Conservation (phyloP, 176 grass and related monocot species). For the Aechmea fasciata region DNA sequence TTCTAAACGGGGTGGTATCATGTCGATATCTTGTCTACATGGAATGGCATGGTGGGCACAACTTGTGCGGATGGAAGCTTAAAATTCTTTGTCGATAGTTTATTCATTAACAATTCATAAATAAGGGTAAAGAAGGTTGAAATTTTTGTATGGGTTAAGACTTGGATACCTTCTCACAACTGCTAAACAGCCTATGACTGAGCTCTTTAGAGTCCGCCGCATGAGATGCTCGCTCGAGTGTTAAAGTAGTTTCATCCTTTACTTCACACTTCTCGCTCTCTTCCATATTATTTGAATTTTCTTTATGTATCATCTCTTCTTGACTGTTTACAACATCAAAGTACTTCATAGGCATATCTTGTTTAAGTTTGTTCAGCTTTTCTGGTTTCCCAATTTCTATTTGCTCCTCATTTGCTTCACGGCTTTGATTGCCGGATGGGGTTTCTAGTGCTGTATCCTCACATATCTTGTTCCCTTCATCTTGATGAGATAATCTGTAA, state of each 20-base stretch:
- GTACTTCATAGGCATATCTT: neutral
- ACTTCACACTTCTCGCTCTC: neutral
- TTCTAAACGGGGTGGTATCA: too few species aligned
- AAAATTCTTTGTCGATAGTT: too few species aligned
- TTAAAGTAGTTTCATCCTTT: neutral
- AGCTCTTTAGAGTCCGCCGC: neutral
- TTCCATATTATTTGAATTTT: neutral
- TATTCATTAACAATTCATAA: neutral
- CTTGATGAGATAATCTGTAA: neutral
- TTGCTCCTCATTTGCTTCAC: neutral
- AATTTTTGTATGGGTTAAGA: neutral
- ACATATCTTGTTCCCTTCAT: neutral
- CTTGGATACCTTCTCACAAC: neutral
- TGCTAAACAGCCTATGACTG: neutral
- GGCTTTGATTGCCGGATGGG: neutral
- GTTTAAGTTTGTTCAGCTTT: neutral
- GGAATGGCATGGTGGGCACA: too few species aligned
- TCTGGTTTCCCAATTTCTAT: neutral
- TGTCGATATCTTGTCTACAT: too few species aligned
- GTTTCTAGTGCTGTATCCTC: neutral
- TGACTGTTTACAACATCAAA: neutral
- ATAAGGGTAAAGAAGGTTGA: neutral
- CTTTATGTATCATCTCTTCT: neutral
- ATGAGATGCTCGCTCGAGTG: neutral
- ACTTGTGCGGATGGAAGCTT: too few species aligned